Evolutionary conservation across 768 basidiomycete genomes (phyloP), one percentile per base, ranked within the genome.

Genomic region (Tricholomella constricta): DNA sequence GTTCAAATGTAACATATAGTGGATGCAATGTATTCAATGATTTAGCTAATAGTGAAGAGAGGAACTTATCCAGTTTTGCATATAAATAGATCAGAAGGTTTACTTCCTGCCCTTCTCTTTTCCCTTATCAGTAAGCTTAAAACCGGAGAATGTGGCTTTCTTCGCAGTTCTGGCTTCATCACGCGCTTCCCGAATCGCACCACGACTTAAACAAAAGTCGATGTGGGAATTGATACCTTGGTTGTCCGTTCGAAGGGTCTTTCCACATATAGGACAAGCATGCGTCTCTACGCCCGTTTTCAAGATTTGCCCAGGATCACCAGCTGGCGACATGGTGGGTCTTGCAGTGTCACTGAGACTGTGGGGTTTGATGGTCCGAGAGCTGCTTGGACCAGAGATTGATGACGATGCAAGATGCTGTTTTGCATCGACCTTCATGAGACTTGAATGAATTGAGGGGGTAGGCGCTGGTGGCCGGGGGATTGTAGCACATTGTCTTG

Each of bases 171-270:
- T 67, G n/a, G 70, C 68, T 49, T 73, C 70, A 17, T 62, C 69
- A 51, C 89, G 88, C 0, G 89, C 89, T 61, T 89, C 81, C 53
- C 79, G 71, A 55, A 96, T 94, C 2, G 84, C 88, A 20, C 79
- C 81, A 52, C 83, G 82, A 65, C 90, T 94, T 45, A 97, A 68
- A 63, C 94, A 97, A 62, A 86, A 89, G 68, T 97, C 94, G 38
- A 97, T 78, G 62, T 97, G 94, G n/a, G 82, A 76, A 64, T 97
- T 96, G 29, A 97, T 69, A 4, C 81, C 85, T 43, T 79, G 75
- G 64, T 97, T 97, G 65, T 92, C 85, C 1, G 79, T 83, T 54
- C 78, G 72, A 48, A 93, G 65, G 11, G 70, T 65, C 63, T 81
- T 84, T 22, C 70, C 65, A 61, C 91, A 95, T 20, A 94, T 74